These are phyloP conservation scores for Dioszegia aurantiaca DNA, from an alignment of 768 basidiomycete genomes.

Conservation along the genomic window DNA sequence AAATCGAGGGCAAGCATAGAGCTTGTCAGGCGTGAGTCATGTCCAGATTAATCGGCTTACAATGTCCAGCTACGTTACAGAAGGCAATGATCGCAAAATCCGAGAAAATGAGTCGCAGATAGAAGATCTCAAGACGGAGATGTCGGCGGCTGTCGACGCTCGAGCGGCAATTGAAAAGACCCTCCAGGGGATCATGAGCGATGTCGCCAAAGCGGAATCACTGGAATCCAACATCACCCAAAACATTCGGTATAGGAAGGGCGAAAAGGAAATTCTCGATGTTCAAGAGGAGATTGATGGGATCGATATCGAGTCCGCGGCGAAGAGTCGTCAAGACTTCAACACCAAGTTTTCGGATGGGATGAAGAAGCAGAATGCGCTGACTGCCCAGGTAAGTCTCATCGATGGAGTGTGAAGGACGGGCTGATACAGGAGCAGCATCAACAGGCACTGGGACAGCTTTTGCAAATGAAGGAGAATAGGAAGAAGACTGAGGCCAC, in stretches of 20 bases:
- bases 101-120: slow-evolving; percentile 62
- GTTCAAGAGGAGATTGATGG: slow-evolving; percentile 70
- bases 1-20: slow-evolving; percentile 40
- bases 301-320: slow-evolving; percentile 80
- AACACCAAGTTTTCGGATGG: slow-evolving; percentile 71
- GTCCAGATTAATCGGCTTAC: neutral
- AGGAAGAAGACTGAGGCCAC: slow-evolving; percentile 67
- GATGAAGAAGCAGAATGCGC: slow-evolving; percentile 32
- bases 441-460: slow-evolving; percentile 81
- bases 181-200: slow-evolving; percentile 67
- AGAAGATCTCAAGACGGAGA: slow-evolving; percentile 56
- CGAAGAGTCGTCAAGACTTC: slow-evolving; percentile 77
- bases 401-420: neutral
- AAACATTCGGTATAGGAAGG: slow-evolving; percentile 73
- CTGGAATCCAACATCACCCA: slow-evolving; percentile 57
- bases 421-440: slow-evolving; percentile 56
- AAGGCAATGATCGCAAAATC: slow-evolving; percentile 63
- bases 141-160: slow-evolving; percentile 54
- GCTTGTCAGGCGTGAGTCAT: slow-evolving; percentile 41
- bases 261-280: slow-evolving; percentile 64
- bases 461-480: slow-evolving; percentile 69
- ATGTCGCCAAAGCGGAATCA: slow-evolving; percentile 56
- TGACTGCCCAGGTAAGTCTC: slow-evolving; percentile 28
- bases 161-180: slow-evolving; percentile 47
- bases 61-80: slow-evolving; percentile 65